Base-by-base conservation (phyloP, 495 filamentous ascomycete species). In the Penicillium nucicola region DNA sequence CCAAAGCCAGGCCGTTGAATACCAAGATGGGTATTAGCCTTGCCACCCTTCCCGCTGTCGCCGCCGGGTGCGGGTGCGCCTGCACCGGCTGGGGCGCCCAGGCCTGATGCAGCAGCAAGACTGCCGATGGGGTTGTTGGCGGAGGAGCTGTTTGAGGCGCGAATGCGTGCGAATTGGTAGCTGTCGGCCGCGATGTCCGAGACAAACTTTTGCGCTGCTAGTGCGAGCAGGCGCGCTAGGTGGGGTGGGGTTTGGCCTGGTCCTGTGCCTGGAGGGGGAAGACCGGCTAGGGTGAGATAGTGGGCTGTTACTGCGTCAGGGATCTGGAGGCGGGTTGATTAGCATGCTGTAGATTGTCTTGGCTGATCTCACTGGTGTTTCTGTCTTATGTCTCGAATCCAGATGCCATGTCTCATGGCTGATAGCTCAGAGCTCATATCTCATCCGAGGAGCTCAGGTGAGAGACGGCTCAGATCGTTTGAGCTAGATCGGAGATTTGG, bases 201-300 rank as follows among this genome's bases (percentile, higher is more conserved):
- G 64, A 97, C 87, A 77, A 98, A 98, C 55, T 97, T 98, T 61
- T 97, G 95, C 0, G 93, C 95, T 2, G 93, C 93, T 18, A 98
- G 86, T 0, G 92, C 91, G 47, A 98, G 88, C 12, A 98, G 86
- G 19, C 95, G 90, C 7, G 92, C 88, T 17, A 98, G 86, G 43
- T 88, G 89, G 22, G 84, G 84, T 52, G 95, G 89, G 8, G 91
- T 95, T 60, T 87, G 80, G 36, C 89, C 90, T 3, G 88, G 85
- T 8, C 71, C 70, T 55, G 90, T 88, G 15, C 89, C 89, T 15
- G 89, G 87, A 4, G 93, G 91, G 14, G 92, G 90, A 9, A 97
- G 87, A 45, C 93, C 93, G 62, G 90, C 90, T 58, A 93, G 85
- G 13, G 92, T 92, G 70, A 97, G 89, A 78, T 97, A 97, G 79